Percentiles rank a stretch among this genome's conserved stretches.
phyloP scores from a whole-genome alignment of 345 rosid species.

The Gossypium anomalum region DNA sequence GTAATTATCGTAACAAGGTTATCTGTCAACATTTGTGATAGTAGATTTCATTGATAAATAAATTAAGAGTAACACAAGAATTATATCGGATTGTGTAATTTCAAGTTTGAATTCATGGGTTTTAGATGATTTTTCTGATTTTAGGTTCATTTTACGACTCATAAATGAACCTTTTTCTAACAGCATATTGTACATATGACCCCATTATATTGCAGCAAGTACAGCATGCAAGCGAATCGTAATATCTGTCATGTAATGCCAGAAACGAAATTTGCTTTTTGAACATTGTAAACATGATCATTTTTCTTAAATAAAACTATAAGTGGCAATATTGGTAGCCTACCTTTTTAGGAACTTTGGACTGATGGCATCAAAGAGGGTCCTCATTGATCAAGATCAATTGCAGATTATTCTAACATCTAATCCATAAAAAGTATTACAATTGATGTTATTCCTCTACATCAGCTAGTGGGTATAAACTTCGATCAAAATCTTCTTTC shows the following conservation, averaged over 20 bases:
- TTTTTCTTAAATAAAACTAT: slow-evolving; percentile 14
- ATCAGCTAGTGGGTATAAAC: slow-evolving; percentile 16
- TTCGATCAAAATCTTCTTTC: slow-evolving; percentile 43
- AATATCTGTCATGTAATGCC: slow-evolving; percentile 14
- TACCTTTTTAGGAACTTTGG: slow-evolving; percentile 6
- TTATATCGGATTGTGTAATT: too few species aligned
- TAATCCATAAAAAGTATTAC: slow-evolving; percentile 18
- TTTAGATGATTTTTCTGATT: too few species aligned
- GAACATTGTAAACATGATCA: slow-evolving; percentile 9
- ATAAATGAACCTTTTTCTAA: too few species aligned
- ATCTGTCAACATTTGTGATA: too few species aligned
- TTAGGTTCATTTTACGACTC: too few species aligned
- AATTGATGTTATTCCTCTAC: slow-evolving; percentile 24
- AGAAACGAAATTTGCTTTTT: slow-evolving; percentile 14
- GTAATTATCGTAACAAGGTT: too few species aligned
- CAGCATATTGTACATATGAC: too few species aligned
- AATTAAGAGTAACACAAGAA: too few species aligned
- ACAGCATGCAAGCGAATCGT: background rate
- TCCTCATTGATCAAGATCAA: slow-evolving; percentile 14
- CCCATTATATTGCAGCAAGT: slow-evolving; percentile 1
- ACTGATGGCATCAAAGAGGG: slow-evolving; percentile 25
- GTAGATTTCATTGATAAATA: too few species aligned
- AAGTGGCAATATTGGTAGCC: slow-evolving; percentile 6
- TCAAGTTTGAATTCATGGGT: too few species aligned
- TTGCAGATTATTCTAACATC: slow-evolving; percentile 22